Evolutionary conservation across 257 asterid species (phyloP), one percentile per base, ranked within the genome.

Genomic region (Cinchona pubescens): DNA sequence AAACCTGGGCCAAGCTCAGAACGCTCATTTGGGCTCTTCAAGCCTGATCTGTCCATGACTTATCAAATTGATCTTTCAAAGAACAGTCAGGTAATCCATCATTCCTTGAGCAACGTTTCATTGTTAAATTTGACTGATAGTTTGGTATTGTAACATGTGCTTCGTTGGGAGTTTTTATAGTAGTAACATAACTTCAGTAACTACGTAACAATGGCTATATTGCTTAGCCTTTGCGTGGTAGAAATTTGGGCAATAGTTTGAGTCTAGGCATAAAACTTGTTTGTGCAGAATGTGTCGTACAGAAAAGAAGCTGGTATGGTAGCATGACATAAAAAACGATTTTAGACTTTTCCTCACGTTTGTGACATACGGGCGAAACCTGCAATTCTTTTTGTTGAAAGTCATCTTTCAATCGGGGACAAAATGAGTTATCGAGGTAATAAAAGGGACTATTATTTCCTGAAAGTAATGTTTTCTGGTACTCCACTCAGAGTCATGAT

Each of bases 1-100:
- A 95, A 95, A 80, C 96, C 98, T 0, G 99, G 98, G 29, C 86
- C 96, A 11, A 85, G 77, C 77, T 95, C 99, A 0, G 99, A 95
- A 81, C 87, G 94, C 37, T 78, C 90, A 0, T 92, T 95, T 53
- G 99, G 99, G 3, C 93, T 95, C 58, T 95, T 87, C 76, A 88
- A 79, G 78, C 89, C 97, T 1, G 97, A 95, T 73, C 92, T 88
- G 55, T 71, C 96, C 59, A 58, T 51, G 81, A 79, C 88, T 38
- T 95, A 92, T 23, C 91, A 91, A 27, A 83, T 76, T 62, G 93
- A 91, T 69, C 96, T 95, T 43, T 86, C 90, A 2, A 87, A 84
- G 89, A 84, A 78, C 82, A 13, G 82, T 0, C 96, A 86, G 94
- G 96, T 88, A 67, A 43, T 30, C 38, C 16, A 21, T 14, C 35